These are phyloP conservation scores for Breynia disticha DNA, from an alignment of 441 rosid genomes.

Conservation along the genomic window DNA sequence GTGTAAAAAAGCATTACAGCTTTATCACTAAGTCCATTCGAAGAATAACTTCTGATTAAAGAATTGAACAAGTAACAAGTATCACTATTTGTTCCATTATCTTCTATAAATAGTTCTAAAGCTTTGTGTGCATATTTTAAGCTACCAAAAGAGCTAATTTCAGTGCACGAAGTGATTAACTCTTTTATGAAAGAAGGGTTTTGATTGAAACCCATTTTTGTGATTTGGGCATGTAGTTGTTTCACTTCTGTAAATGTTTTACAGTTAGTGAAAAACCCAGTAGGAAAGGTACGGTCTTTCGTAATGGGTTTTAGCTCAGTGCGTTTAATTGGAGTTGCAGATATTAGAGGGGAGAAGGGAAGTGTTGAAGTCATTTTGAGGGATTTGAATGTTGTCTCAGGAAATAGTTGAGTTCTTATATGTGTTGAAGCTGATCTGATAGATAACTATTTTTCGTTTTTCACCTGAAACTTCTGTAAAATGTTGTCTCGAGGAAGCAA, in stretches of 20 bases:
- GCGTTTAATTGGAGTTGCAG: constrained; percentile 16
- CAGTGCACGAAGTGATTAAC: constrained; percentile 34
- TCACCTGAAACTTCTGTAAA: no score
- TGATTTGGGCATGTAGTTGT: constrained; percentile 31
- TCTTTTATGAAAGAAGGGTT: constrained; percentile 14
- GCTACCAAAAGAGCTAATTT: constrained; percentile 43
- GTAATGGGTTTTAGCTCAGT: constrained; percentile 6
- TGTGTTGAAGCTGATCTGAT: no score
- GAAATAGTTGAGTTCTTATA: neutral
- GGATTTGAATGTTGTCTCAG: neutral
- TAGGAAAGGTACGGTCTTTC: constrained; percentile 11
- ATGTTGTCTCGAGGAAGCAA: no score
- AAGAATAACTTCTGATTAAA: constrained; percentile 49
- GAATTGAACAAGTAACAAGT: constrained; percentile 51
- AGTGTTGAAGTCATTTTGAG: constrained; percentile 21
- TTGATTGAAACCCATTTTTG: constrained; percentile 27
- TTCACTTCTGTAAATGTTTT: constrained; percentile 33
- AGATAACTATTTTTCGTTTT: no score
- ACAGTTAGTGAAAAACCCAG: constrained; percentile 25
- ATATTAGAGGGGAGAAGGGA: constrained; percentile 18
- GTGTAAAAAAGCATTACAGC: constrained; percentile 35
- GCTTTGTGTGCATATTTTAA: constrained; percentile 37
- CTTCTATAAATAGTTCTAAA: constrained; percentile 29
- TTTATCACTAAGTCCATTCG: constrained; percentile 31
- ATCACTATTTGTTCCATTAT: constrained; percentile 21